A percentile compares a stretch with the other conserved stretches of the same genome.
phyloP scores from a whole-genome alignment of 345 rosid species.

The Raphanus raphanistrum region DNA sequence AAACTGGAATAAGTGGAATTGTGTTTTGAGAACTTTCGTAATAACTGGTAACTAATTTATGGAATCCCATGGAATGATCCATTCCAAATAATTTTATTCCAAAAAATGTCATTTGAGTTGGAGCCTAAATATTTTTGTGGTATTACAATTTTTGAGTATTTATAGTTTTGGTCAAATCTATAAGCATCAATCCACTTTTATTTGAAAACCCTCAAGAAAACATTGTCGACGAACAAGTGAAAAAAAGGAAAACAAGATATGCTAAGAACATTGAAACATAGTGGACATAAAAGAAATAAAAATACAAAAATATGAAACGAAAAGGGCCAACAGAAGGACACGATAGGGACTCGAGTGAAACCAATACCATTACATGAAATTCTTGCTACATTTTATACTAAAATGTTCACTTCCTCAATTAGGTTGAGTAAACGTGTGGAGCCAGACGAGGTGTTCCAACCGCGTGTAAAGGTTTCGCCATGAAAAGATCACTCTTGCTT shows the following conservation, averaged over 20 bases:
- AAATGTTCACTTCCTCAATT: not conserved
- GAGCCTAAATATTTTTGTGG: not conserved
- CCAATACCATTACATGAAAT: not conserved
- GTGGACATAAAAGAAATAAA: not conserved
- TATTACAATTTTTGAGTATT: not conserved
- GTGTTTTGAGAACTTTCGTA: too few relatives aligned
- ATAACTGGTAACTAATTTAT: too few relatives aligned
- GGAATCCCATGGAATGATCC: too few relatives aligned
- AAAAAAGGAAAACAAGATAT: not conserved
- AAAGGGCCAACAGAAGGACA: not conserved
- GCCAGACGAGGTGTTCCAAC: constrained; percentile 45
- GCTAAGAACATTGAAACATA: not conserved
- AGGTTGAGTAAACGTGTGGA: constrained; percentile 29
- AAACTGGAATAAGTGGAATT: too few relatives aligned
- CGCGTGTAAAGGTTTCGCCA: constrained; percentile 40
- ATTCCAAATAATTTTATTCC: too few relatives aligned
- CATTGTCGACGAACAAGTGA: not conserved
- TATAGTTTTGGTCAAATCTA: not conserved
- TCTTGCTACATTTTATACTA: not conserved
- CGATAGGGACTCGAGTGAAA: not conserved
- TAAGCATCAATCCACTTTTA: not conserved
- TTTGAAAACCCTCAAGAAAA: not conserved
- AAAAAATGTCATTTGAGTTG: too few relatives aligned
- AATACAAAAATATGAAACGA: not conserved
- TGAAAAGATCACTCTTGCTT: constrained; percentile 9